A percentile compares a stretch with the other conserved stretches of the same genome.
Conservation (phyloP, 345 rosid species). For the Populus deltoides region DNA sequence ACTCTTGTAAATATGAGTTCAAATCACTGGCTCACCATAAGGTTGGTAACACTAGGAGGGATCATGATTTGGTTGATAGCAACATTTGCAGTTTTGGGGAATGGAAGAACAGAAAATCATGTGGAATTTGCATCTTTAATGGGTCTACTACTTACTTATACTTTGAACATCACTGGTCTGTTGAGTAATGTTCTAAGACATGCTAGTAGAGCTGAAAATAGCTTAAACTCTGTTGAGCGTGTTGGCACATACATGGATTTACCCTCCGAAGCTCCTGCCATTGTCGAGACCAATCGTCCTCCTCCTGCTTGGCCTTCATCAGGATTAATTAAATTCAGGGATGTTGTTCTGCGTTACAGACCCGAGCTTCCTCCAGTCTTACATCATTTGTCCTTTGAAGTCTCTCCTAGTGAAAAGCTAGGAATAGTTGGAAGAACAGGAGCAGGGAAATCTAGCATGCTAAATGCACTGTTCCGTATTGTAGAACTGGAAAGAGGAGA, state of each 20-base stretch:
- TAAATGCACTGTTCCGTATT: constrained; percentile 87
- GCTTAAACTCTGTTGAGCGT: constrained; percentile 94
- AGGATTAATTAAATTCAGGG: constrained; percentile 79
- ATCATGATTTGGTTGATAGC: constrained; percentile 90
- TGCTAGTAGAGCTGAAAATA: constrained; percentile 97
- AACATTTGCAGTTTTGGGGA: constrained; percentile 29
- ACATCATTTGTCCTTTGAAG: constrained; percentile 70
- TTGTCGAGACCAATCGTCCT: constrained; percentile 79
- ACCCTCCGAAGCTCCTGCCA: constrained; percentile 82
- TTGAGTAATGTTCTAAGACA: constrained; percentile 87
- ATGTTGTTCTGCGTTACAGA: constrained; percentile 87
- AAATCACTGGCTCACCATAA: constrained; percentile 70
- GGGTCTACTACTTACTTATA: constrained; percentile 97
- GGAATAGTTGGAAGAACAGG: constrained; percentile 99
- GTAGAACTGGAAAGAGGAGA: constrained; percentile 92
- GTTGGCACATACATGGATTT: constrained; percentile 76
- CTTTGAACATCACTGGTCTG: constrained; percentile 75
- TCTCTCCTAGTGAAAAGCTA: constrained; percentile 86
- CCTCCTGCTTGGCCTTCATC: constrained; percentile 99
- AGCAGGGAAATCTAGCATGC: constrained; percentile 98
- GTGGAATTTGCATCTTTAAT: constrained; percentile 31
- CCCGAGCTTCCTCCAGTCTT: constrained; percentile 94
- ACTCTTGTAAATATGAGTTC: constrained; percentile 30
- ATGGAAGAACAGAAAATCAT: constrained; percentile 23
- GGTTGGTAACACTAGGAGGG: constrained; percentile 90